Evolutionary conservation across 257 asterid species (phyloP).

Genomic region (Salvia miltiorrhiza): DNA sequence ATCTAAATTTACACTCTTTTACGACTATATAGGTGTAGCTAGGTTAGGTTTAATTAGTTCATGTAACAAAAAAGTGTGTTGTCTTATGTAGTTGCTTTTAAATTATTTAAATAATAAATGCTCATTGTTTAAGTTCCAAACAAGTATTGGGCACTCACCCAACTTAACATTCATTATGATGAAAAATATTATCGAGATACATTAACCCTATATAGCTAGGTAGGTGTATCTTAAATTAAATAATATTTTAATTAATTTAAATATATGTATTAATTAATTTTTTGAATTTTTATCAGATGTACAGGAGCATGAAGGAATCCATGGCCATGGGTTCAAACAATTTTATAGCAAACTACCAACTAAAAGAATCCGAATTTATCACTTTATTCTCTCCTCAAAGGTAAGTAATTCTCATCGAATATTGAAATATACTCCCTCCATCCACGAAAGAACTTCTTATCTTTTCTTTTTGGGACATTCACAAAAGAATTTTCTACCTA

Average conservation of each 20-base stretch:
- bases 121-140: neutral
- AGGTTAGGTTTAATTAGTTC: constrained; percentile 21
- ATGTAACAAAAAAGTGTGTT: neutral
- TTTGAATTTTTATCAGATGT: constrained; percentile 28
- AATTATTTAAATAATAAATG: neutral
- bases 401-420: constrained; percentile 7
- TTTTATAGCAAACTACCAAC: neutral
- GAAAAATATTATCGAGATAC: too few relatives aligned
- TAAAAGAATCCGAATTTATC: neutral
- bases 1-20: neutral
- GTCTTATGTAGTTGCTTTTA: neutral
- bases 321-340: neutral
- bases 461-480: too few relatives aligned
- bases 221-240: too few relatives aligned
- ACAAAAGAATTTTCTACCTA: too few relatives aligned
- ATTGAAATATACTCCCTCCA: too few relatives aligned
- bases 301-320: constrained; percentile 34
- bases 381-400: constrained; percentile 7
- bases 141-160: neutral
- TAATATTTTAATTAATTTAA: neutral
- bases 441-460: too few relatives aligned
- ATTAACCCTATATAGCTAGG: too few relatives aligned
- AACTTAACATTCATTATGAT: neutral
- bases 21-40: neutral
- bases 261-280: neutral